Base-by-base conservation (phyloP, 306 rosid genomes). In the Vachellia pachyceras region DNA sequence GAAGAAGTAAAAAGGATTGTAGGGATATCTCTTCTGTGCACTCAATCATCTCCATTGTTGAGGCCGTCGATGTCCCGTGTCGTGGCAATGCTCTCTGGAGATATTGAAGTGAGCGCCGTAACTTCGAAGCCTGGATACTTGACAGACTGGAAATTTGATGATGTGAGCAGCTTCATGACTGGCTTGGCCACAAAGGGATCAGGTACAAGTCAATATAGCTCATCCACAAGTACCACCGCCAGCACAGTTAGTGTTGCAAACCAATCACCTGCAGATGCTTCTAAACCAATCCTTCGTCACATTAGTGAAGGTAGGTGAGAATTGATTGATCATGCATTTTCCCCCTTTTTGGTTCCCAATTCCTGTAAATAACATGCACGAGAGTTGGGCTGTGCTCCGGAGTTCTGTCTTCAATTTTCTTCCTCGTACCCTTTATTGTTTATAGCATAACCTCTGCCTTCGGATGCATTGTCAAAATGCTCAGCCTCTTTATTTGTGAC, bases 1-100 rank as follows among this genome's bases (percentile, higher is more conserved):
- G 69, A 64, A 15, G 44, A 64, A 64, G 22, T 64, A 6, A 33
- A 35, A 36, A 5, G 69, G 36, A 35, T 64, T 64, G 11, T 64
- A 33, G 69, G 69, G 40, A 64, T 64, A 64, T 64, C 69, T 33
- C 69, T 64, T 64, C 44, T 64, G 10, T 64, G 69, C 69, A 64
- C 69, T 5, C 69, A 64, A 64, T 5, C 69, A 5, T 64, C 69
- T 15, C 69, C 44, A 14, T 35, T 6, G 22, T 35, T 3, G 36
- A 33, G 69, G 20, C 69, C 68, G 20, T 1, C 68, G 0, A 61
- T 61, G 68, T 61, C 68, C 10, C 41, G 68, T 2, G 69, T 64
- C 3, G 69, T 64, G 80, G 92, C 93, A 72, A 92, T 92, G 95
- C 91, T 92, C 73, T 70, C 89, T 1, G 93, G 97, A 84, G 92